These are phyloP conservation scores for Massospora cicadina DNA, from an alignment of 371 early-diverging fungal genomes.

Conservation along the genomic window DNA sequence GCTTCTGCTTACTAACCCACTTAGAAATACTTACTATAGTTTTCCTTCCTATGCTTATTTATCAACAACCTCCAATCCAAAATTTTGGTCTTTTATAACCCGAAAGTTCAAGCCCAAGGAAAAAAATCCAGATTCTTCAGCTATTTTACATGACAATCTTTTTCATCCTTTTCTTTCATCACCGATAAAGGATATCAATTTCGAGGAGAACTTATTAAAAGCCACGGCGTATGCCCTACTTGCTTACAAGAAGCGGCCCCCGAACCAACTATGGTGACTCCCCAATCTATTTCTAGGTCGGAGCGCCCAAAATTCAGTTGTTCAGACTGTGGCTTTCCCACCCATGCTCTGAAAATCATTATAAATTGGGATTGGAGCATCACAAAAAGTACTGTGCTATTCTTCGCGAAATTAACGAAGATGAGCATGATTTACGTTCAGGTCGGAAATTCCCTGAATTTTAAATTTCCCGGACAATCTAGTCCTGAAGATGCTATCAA, in stretches of 20 bases:
- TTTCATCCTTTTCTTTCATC: slow-evolving; percentile 55
- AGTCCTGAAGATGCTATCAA: slow-evolving; percentile 60
- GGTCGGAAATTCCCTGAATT: slow-evolving; percentile 58
- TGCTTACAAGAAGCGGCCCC: slow-evolving; percentile 24
- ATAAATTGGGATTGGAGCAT: slow-evolving; percentile 32
- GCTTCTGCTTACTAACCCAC: neutral
- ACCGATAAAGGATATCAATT: slow-evolving; percentile 47
- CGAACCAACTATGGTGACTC: slow-evolving; percentile 14
- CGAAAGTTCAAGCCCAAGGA: neutral
- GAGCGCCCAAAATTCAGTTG: slow-evolving; percentile 43
- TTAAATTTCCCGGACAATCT: slow-evolving; percentile 67
- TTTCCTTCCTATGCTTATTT: neutral
- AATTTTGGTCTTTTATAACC: neutral
- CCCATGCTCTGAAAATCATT: slow-evolving; percentile 66
- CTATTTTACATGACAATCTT: slow-evolving; percentile 31
- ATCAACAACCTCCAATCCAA: neutral
- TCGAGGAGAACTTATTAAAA: slow-evolving; percentile 40
- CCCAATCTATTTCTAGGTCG: slow-evolving; percentile 9
- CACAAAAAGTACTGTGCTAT: slow-evolving; percentile 35
- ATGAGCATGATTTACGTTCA: slow-evolving; percentile 68
- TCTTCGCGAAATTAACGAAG: slow-evolving; percentile 55
- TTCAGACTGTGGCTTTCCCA: slow-evolving; percentile 69
- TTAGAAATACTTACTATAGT: neutral
- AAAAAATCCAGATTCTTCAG: neutral
- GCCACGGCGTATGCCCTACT: slow-evolving; percentile 53